These are phyloP conservation scores for Geoglossum cookeanum DNA, from an alignment of 2,329 filamentous ascomycete species.

Conservation along the genomic window DNA sequence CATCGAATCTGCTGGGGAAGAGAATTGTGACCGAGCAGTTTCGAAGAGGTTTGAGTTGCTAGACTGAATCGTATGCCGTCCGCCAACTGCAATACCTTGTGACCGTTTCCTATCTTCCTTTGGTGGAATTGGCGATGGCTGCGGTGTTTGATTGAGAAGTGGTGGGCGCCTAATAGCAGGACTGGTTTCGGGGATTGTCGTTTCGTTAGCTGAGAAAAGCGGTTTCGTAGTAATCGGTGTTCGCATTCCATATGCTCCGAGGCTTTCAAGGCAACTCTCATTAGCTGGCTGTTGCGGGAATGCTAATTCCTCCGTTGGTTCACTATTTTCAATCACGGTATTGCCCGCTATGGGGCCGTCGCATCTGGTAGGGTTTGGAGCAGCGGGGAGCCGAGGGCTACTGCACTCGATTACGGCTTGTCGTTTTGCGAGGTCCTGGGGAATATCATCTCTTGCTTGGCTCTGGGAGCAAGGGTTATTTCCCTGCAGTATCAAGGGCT, in stretches of 20 bases:
- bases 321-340: not conserved
- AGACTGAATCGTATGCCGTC: not conserved
- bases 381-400: not conserved
- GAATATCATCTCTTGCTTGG: not conserved
- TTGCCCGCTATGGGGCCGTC: not conserved
- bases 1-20: not conserved
- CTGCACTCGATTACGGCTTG: not conserved
- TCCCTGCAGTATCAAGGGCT: no score
- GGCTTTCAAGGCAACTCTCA: not conserved
- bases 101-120: not conserved
- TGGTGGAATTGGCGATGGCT: not conserved
- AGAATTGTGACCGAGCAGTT: not conserved
- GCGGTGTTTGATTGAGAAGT: not conserved
- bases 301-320: not conserved
- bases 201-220: not conserved
- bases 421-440: not conserved
- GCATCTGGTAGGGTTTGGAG: not conserved
- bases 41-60: not conserved
- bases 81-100: not conserved
- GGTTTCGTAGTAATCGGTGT: not conserved
- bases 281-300: not conserved
- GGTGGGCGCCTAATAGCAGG: not conserved
- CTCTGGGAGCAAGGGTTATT: not conserved
- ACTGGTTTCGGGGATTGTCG: conserved; percentile 4
- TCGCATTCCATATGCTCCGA: not conserved